A percentile compares a stretch with the other conserved stretches of the same genome.
Evolutionary conservation across 2,329 filamentous ascomycete species (phyloP).

Genomic region (Ophiocordyceps camponoti-saundersi): DNA sequence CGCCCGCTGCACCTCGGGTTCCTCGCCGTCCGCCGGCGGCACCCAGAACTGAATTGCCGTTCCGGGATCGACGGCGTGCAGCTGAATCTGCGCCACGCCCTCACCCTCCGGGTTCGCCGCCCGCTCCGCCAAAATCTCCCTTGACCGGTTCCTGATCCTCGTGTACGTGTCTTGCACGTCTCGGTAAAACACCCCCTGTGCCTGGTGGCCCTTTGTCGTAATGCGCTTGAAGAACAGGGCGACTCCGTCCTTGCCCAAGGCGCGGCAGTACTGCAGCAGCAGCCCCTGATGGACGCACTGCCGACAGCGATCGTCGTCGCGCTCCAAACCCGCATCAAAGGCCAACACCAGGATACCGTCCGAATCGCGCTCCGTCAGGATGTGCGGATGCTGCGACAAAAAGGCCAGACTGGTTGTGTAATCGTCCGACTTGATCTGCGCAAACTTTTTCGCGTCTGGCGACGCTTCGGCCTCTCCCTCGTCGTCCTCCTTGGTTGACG

Average conservation of each 20-base stretch:
- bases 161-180: conserved; percentile 81
- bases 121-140: conserved; percentile 46
- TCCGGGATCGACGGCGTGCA: conserved; percentile 87
- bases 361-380: conserved; percentile 72
- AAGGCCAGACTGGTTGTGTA: conserved; percentile 61
- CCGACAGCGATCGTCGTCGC: conserved; percentile 56
- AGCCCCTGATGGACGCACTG: conserved; percentile 90
- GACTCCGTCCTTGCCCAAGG: conserved; percentile 75
- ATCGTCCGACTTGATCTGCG: conserved; percentile 57
- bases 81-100: conserved; percentile 84
- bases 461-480: conserved; percentile 66
- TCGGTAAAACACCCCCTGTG: conserved; percentile 77
- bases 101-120: conserved; percentile 33
- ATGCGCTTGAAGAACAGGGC: conserved; percentile 92
- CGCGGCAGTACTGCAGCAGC: conserved; percentile 85
- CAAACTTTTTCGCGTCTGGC: conserved; percentile 63
- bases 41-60: conserved; percentile 83
- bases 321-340: conserved; percentile 72
- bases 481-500: conserved; percentile 22
- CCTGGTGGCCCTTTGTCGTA: conserved; percentile 76
- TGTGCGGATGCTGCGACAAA: conserved; percentile 58
- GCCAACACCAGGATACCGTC: conserved; percentile 83
- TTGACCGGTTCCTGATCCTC: conserved; percentile 60
- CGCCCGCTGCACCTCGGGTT: conserved; percentile 44
- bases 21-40: conserved; percentile 50